Evolutionary conservation across 1,284 basidiomycete species (phyloP).

Genomic region (Boletus calvinii): DNA sequence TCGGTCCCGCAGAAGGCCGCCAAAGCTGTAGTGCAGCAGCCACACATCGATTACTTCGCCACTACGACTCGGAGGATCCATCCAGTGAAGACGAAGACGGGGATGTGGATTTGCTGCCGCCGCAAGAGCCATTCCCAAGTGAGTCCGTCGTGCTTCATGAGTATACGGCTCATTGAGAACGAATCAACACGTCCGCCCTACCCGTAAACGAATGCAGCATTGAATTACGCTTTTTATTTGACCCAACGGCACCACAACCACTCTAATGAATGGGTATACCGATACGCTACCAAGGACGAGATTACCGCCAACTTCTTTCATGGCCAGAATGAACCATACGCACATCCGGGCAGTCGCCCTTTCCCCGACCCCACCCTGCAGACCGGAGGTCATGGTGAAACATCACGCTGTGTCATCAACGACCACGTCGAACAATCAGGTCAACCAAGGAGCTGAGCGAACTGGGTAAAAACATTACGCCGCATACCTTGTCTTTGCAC

Average conservation of each 20-base stretch:
- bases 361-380: not conserved
- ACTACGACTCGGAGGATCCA: constrained; percentile 4
- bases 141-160: constrained; percentile 12
- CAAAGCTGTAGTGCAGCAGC: not conserved
- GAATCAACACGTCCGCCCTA: not conserved
- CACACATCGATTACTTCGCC: not conserved
- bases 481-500: not conserved
- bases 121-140: constrained; percentile 28
- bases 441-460: constrained; percentile 7
- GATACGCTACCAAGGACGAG: constrained; percentile 32
- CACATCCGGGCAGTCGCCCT: not conserved
- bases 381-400: constrained; percentile 3
- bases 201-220: constrained; percentile 11
- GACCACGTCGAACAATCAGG: constrained; percentile 2
- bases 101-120: constrained; percentile 8
- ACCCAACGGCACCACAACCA: constrained; percentile 1
- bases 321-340: constrained; percentile 19
- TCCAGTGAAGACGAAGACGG: constrained; percentile 23
- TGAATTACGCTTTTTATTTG: constrained; percentile 28
- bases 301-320: constrained; percentile 29
- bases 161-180: constrained; percentile 11
- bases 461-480: not conserved
- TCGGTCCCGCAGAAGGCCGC: not conserved
- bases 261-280: constrained; percentile 29
- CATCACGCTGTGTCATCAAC: constrained; percentile 8